Percentiles rank a stretch among this genome's conserved stretches.
phyloP scores from a whole-genome alignment of 2,329 filamentous ascomycete species.

The Aspergillus ibericus region DNA sequence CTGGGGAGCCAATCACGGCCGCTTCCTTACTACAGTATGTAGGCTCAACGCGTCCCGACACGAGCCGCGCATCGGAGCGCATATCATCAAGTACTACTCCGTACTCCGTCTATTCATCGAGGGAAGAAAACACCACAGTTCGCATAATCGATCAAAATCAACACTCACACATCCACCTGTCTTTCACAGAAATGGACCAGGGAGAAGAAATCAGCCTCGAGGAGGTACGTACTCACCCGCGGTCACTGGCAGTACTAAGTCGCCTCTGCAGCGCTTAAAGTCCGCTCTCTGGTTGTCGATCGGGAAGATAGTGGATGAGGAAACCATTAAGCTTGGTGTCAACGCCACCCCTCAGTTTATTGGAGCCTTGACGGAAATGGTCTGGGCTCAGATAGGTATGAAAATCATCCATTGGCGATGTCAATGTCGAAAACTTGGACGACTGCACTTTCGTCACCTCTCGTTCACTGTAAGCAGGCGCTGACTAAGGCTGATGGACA shows the following conservation, averaged over 20 bases:
- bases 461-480: background rate
- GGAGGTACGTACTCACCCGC: constrained; percentile 28
- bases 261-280: constrained; percentile 68
- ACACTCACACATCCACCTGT: no score
- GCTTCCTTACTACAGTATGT: background rate
- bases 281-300: constrained; percentile 80
- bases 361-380: constrained; percentile 78
- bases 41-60: constrained; percentile 7
- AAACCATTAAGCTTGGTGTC: constrained; percentile 68
- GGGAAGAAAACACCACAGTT: background rate
- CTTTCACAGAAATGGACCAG: constrained; percentile 21
- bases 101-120: background rate
- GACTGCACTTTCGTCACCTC: background rate
- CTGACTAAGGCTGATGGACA: constrained; percentile 25
- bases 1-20: constrained; percentile 12
- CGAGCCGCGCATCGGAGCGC: background rate
- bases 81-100: background rate
- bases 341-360: constrained; percentile 94
- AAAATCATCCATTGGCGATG: background rate
- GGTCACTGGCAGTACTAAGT: background rate
- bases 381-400: constrained; percentile 81
- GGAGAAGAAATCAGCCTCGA: constrained; percentile 33
- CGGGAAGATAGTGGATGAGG: constrained; percentile 84
- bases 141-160: no score
- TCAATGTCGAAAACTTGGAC: background rate